Conservation (phyloP, 148 eudicot genomes). For the Vaccinium myrtillus region DNA sequence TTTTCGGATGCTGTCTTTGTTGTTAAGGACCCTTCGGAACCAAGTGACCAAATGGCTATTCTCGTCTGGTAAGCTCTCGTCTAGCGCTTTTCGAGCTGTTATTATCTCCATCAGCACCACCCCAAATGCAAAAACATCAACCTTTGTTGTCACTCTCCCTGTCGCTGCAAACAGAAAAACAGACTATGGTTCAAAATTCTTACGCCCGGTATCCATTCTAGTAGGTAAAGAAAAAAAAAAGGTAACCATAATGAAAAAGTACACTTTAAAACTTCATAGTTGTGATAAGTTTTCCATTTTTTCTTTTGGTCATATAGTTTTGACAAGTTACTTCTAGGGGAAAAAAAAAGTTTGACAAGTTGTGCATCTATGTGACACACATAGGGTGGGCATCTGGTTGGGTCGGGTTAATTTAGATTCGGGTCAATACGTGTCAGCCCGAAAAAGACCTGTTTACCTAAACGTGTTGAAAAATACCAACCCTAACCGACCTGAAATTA, state of each 20-base stretch:
- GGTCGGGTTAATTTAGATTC: no score
- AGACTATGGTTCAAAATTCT: not conserved
- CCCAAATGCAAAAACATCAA: conserved; percentile 56
- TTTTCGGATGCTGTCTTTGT: conserved; percentile 35
- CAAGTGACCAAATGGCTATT: conserved; percentile 47
- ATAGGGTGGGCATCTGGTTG: no score
- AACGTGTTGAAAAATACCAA: no score
- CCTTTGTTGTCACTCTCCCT: conserved; percentile 60
- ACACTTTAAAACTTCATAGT: not conserved
- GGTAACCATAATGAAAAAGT: not conserved
- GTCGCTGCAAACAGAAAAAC: conserved; percentile 37
- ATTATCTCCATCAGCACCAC: conserved; percentile 60
- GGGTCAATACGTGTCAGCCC: no score
- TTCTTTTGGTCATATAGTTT: no score
- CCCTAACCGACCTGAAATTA: no score
- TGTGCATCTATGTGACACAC: not conserved
- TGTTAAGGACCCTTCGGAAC: conserved; percentile 44
- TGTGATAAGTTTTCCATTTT: not conserved
- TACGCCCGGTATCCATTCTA: not conserved
- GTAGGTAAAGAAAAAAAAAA: no score
- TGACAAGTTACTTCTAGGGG: no score
- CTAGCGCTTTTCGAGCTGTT: conserved; percentile 52
- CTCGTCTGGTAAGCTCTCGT: conserved; percentile 52
- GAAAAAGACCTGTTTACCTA: no score
- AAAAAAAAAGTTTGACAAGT: not conserved